Percentiles rank a stretch among this genome's conserved stretches.
phyloP scores from a whole-genome alignment of 2,329 filamentous ascomycete species.

The Fusarium devonianum region DNA sequence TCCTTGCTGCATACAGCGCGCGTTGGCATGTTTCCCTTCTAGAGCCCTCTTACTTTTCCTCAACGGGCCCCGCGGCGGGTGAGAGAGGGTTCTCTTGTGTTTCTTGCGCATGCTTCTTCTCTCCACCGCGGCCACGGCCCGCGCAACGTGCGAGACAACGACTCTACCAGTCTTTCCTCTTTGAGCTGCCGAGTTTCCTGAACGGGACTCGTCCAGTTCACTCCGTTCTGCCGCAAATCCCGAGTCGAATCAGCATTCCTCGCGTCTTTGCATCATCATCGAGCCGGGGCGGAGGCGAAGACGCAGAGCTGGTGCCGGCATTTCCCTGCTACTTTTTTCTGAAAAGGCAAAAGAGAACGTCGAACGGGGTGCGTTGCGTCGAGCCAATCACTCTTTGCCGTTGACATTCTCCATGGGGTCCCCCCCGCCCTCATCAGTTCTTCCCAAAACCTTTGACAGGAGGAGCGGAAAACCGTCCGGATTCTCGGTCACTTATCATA shows the following conservation, averaged over 20 bases:
- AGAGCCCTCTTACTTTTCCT: constrained; percentile 8
- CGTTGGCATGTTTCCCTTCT: background rate
- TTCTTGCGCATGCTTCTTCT: background rate
- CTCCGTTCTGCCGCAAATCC: too few relatives aligned
- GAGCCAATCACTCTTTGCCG: background rate
- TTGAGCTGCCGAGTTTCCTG: background rate
- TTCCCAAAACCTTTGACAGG: constrained; percentile 6
- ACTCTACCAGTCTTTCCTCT: constrained; percentile 1
- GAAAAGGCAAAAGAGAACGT: too few relatives aligned
- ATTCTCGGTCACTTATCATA: constrained; percentile 22
- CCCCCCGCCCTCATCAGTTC: background rate
- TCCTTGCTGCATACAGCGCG: background rate
- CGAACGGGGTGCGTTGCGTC: too few relatives aligned
- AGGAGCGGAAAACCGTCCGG: background rate
- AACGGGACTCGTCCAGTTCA: background rate
- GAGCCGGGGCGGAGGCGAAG: constrained; percentile 15
- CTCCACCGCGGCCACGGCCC: constrained; percentile 29
- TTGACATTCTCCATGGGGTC: background rate
- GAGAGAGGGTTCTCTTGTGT: background rate
- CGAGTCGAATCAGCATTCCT: constrained; percentile 28
- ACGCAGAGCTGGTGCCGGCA: constrained; percentile 15
- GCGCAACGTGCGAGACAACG: constrained; percentile 9
- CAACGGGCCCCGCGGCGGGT: constrained; percentile 10
- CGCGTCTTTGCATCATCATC: too few relatives aligned
- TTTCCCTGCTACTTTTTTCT: constrained; percentile 11